A percentile compares a stretch with the other conserved stretches of the same genome.
Evolutionary conservation across 1,284 basidiomycete genomes (phyloP).

Genomic region (Apiotrichum montevideense): DNA sequence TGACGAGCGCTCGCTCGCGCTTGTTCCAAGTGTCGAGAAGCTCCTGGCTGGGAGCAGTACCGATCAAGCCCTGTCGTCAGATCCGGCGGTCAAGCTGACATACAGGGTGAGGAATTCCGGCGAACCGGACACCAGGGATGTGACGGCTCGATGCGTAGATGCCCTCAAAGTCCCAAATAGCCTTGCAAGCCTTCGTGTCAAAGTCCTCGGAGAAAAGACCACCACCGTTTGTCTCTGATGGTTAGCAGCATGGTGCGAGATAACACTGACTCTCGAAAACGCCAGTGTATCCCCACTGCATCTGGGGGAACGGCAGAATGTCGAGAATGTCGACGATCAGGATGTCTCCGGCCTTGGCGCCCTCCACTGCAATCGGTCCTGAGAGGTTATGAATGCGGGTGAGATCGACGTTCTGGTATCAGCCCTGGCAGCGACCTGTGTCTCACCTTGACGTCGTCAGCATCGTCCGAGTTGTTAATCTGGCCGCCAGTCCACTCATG

Average conservation of each 20-base stretch:
- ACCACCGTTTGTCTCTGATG: constrained; percentile 7
- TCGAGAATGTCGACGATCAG: constrained; percentile 49
- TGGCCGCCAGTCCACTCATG: constrained; percentile 68
- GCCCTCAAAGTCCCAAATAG: constrained; percentile 69
- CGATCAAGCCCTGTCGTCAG: constrained; percentile 59
- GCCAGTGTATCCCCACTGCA: constrained; percentile 75
- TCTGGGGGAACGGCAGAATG: constrained; percentile 66
- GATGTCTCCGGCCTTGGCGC: constrained; percentile 69
- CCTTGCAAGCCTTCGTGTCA: constrained; percentile 60
- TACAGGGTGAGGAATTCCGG: constrained; percentile 65
- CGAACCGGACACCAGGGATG: constrained; percentile 71
- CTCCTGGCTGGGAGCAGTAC: constrained; percentile 66
- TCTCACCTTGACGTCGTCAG: constrained; percentile 14
- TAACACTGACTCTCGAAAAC: constrained; percentile 23
- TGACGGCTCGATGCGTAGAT: constrained; percentile 64
- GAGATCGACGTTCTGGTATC: constrained; percentile 8
- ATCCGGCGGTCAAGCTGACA: neutral
- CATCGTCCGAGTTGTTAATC: constrained; percentile 64
- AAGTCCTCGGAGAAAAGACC: constrained; percentile 9
- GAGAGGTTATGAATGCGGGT: constrained; percentile 58
- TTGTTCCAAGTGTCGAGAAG: constrained; percentile 67
- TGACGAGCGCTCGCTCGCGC: constrained; percentile 62
- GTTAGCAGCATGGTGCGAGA: neutral
- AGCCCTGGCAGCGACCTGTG: constrained; percentile 37
- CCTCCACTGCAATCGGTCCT: constrained; percentile 66